Evolutionary conservation across 345 rosid species (phyloP).

Genomic region (Aquilaria malaccensis): DNA sequence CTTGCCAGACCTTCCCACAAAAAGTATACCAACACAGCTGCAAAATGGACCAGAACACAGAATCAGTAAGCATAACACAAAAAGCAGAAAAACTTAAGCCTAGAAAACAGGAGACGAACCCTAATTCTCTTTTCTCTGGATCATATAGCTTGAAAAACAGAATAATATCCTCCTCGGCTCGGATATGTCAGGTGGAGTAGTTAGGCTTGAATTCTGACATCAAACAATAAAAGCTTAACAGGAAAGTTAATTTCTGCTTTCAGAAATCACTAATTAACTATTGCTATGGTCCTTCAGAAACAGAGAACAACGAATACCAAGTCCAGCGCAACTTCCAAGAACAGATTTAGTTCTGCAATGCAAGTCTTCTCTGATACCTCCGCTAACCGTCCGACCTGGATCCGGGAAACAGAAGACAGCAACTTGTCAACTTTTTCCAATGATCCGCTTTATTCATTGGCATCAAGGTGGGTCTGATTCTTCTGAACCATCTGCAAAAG

Average conservation of each 20-base stretch:
- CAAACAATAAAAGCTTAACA: background rate
- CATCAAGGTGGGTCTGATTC: too few relatives aligned
- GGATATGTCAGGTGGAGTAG: slow-evolving; percentile 54
- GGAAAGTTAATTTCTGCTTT: background rate
- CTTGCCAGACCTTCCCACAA: slow-evolving; percentile 69
- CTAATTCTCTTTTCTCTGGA: slow-evolving; percentile 65
- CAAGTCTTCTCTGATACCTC: slow-evolving; percentile 68
- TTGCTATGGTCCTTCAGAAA: background rate
- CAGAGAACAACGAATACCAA: slow-evolving; percentile 36
- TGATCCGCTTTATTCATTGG: too few relatives aligned
- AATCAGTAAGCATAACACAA: slow-evolving; percentile 8
- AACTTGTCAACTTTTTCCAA: background rate
- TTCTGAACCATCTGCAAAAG: background rate
- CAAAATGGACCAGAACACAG: slow-evolving; percentile 15
- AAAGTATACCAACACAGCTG: slow-evolving; percentile 81
- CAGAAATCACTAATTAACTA: background rate
- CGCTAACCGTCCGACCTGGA: slow-evolving; percentile 84
- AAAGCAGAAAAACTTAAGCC: slow-evolving; percentile 2
- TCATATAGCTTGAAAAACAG: slow-evolving; percentile 91
- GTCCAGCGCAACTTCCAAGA: slow-evolving; percentile 81
- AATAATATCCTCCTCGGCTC: slow-evolving; percentile 61
- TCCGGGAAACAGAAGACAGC: slow-evolving; percentile 5
- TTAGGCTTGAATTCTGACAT: slow-evolving; percentile 61
- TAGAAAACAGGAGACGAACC: slow-evolving; percentile 37
- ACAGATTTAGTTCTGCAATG: slow-evolving; percentile 79